Conservation (phyloP, 495 filamentous ascomycete genomes). For the Schizothecium vesticola region DNA sequence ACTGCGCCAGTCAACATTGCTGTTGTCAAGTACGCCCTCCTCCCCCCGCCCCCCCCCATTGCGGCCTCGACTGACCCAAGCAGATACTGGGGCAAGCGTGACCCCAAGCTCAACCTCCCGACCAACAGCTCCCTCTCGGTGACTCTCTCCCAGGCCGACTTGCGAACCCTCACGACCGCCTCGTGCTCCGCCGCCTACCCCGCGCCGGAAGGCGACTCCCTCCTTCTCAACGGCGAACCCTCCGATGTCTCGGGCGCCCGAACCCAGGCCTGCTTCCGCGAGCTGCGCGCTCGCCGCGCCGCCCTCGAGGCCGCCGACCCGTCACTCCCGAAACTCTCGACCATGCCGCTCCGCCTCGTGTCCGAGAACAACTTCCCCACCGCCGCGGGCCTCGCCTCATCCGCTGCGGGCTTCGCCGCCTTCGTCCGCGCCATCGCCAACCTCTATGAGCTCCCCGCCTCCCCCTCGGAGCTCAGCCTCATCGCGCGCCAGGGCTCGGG, state of each 20-base stretch:
- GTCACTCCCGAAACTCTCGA: constrained; percentile 70
- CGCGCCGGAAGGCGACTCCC: constrained; percentile 54
- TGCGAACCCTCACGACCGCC: constrained; percentile 93
- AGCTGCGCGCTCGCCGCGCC: constrained; percentile 70
- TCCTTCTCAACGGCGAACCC: constrained; percentile 75
- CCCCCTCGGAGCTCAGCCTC: constrained; percentile 70
- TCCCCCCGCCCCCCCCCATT: constrained; percentile 13
- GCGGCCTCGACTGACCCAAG: constrained; percentile 13
- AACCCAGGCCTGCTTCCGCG: constrained; percentile 83
- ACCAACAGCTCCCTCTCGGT: constrained; percentile 96
- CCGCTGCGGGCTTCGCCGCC: constrained; percentile 91
- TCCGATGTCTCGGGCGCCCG: constrained; percentile 84
- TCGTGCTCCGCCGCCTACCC: constrained; percentile 77
- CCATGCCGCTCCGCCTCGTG: constrained; percentile 71
- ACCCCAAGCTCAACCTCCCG: constrained; percentile 85
- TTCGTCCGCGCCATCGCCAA: constrained; percentile 89
- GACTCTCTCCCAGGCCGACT: constrained; percentile 87
- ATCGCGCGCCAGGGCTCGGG: constrained; percentile 96
- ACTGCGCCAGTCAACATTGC: constrained; percentile 98
- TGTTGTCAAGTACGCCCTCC: constrained; percentile 75
- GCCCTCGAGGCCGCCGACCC: constrained; percentile 64
- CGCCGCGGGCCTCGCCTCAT: constrained; percentile 89
- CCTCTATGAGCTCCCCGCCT: constrained; percentile 75
- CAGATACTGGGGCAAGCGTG: constrained; percentile 98
- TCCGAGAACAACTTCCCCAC: constrained; percentile 99